Base-by-base conservation (phyloP, 805 yeast genomes). In the Lachancea waltii region DNA sequence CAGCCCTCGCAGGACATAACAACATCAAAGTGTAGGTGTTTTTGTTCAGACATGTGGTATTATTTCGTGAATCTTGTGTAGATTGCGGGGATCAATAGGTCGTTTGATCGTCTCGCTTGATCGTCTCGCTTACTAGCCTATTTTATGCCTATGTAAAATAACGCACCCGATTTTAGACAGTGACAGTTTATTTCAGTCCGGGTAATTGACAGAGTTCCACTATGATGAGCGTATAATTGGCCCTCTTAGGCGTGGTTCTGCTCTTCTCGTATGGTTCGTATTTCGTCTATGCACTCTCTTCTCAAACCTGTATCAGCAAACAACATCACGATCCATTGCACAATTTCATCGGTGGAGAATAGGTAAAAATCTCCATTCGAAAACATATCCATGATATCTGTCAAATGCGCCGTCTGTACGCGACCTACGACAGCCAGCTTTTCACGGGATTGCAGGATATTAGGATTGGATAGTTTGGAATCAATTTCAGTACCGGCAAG, bases 1-100 rank as follows among this genome's bases (percentile, higher is more conserved):
- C 98, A 90, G 13, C 95, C 83, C 55, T 82, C 73, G 56, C 96
- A 89, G 38, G 84, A 53, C 96, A 87, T 87, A 31, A 79, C 68
- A 41, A 89, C 96, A 44, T 86, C 73, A 60, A 75, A 87, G 49
- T 80, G 82, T 62, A 83, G 85, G 53, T 81, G 75, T 58, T 79
- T 78, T 24, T 64, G 63, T 7, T 73, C 15, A n/a, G 42, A 29
- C 77, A 72, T 73, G 31, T 39, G 53, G 33, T 19, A 19, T 19
- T 15, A 19, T 11, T 31, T 31, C 25, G 15, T 26, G 8, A 9
- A n/a, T n/a, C 18, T 27, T 27, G 4, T 27, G 30, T 16, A n/a
- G 5, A 5, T 3, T 7, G 18, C 30, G 6, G 7, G 11, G 16
- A 27, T n/a, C n/a, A n/a, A n/a, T n/a, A n/a, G n/a, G n/a, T n/a